Evolutionary conservation across 495 filamentous ascomycete species (phyloP).

Genomic region (Monascus purpureus): DNA sequence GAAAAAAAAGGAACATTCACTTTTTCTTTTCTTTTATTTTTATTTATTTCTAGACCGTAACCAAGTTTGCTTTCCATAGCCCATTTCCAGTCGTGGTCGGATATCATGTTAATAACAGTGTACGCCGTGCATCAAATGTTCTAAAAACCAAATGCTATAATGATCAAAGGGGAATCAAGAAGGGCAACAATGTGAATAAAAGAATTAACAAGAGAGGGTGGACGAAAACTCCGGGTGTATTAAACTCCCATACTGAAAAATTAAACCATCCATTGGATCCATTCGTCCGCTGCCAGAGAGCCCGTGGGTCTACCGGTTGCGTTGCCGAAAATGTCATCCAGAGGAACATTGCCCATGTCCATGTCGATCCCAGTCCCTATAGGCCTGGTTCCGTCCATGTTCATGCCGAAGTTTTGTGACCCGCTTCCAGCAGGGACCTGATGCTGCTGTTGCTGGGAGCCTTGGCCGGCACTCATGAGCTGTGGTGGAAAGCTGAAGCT

Average conservation of each 20-base stretch:
- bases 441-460: constrained; percentile 7
- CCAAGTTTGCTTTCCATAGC: no score
- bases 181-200: no score
- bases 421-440: constrained; percentile 9
- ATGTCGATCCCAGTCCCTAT: constrained; percentile 6
- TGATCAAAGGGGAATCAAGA: no score
- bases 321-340: constrained; percentile 30
- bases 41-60: no score
- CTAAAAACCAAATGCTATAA: no score
- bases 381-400: constrained; percentile 12
- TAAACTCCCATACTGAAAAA: not conserved
- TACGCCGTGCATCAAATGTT: no score
- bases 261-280: constrained; percentile 26
- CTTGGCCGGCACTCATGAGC: constrained; percentile 8
- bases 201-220: no score
- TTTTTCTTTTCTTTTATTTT: no score
- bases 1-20: no score
- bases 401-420: constrained; percentile 14
- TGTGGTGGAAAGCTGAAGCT: constrained; percentile 25
- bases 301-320: constrained; percentile 8
- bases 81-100: no score
- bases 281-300: constrained; percentile 22
- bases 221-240: no score
- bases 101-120: no score
- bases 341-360: constrained; percentile 23